Evolutionary conservation across 192 early-diverging fungal species (phyloP), one percentile per base, ranked within the genome.

Genomic region (Backusella tuberculispora): DNA sequence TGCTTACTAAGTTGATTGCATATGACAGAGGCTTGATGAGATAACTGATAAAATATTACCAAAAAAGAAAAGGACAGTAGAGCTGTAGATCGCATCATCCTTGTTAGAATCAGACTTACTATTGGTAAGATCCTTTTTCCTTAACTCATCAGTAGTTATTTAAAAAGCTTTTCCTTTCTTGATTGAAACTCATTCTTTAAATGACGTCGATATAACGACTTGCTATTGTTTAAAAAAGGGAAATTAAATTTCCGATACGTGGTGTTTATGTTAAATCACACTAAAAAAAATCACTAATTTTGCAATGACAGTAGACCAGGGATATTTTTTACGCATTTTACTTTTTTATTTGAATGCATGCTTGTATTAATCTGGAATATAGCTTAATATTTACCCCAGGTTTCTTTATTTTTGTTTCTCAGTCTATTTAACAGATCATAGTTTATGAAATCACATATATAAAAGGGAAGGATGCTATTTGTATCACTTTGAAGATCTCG

Each of bases 101-200:
- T 34, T 34, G 29, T 34, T 34, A 34, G 29, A 34, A 34, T 34
- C 2, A 34, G 2, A 21, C 21, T 60, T 60, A 60, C 26, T 6
- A 60, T 60, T 60, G 53, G 53, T 60, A 24, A 17, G 1, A 10
- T 12, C 9, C 10, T 60, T 10, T 26, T 60, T 26, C 9, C 24
- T 60, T n/a, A 24, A 2, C 26, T 60, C 24, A 60, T 26, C 50
- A 53, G 1, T 9, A 4, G 12, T 26, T 26, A 13, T n/a, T 26
- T 26, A 60, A 60, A 4, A 60, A 60, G 9, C 53, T 26, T 60
- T 60, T 24, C 53, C 21, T 60, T 26, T 24, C 26, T 24, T 60
- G 53, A 60, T 26, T 26, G 53, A 60, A 60, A 60, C 53, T 60
- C 53, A 19, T 60, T 60, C 26, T 60, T 60, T 26, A 60, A 60